Evolutionary conservation across 345 rosid species (phyloP).

Genomic region (Orychophragmus violaceus): DNA sequence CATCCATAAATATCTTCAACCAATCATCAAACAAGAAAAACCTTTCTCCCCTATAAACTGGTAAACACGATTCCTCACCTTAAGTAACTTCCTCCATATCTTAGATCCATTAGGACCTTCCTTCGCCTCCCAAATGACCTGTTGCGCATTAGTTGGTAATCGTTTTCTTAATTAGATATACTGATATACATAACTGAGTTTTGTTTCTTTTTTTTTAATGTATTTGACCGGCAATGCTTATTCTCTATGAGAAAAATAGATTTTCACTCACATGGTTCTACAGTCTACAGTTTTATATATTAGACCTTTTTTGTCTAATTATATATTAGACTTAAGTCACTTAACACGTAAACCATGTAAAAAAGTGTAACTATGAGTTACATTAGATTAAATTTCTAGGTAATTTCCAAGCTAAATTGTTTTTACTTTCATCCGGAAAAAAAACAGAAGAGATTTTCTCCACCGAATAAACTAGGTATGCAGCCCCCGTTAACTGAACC

Average conservation of each 20-base stretch:
- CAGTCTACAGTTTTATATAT: neutral
- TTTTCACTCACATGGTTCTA: neutral
- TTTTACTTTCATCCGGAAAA: neutral
- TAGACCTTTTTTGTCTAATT: neutral
- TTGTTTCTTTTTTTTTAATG: neutral
- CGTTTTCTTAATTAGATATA: no score
- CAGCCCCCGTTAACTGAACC: no score
- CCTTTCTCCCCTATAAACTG: no score
- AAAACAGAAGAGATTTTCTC: neutral
- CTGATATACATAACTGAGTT: neutral
- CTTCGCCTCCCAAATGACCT: no score
- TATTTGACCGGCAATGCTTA: neutral
- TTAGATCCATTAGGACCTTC: no score
- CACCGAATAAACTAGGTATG: neutral
- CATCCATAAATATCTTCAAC: no score
- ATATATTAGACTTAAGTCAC: neutral
- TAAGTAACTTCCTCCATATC: no score
- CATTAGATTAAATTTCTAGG: neutral
- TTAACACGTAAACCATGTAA: neutral
- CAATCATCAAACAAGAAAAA: no score
- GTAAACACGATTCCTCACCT: no score
- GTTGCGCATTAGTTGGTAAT: no score
- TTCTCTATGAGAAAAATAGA: neutral
- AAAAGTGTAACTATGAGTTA: neutral
- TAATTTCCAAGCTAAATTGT: neutral